Conservation (phyloP, 108 stramenopile species). For the Nitzschia putrida region DNA sequence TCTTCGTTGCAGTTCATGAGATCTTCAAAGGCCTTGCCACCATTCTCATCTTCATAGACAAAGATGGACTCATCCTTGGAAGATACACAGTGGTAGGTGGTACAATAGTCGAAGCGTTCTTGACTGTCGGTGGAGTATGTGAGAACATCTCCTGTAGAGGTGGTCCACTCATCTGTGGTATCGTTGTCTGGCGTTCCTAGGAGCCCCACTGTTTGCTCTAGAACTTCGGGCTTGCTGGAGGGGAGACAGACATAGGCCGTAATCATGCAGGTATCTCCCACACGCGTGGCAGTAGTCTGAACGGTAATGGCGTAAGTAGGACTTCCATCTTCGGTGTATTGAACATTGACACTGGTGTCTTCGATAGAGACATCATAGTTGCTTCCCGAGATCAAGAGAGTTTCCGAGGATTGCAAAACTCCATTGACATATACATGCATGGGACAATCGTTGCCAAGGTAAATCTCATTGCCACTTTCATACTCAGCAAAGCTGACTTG, state of each 20-base stretch:
- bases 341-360: not conserved
- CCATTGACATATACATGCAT: not conserved
- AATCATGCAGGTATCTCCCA: not conserved
- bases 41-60: slow-evolving; percentile 4
- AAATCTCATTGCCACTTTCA: not conserved
- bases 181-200: slow-evolving; percentile 4
- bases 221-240: not conserved
- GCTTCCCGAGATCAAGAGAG: not conserved
- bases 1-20: not conserved
- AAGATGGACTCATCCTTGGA: not conserved
- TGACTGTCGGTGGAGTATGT: not conserved
- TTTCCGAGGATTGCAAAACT: not conserved
- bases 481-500: slow-evolving; percentile 6
- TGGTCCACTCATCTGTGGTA: slow-evolving; percentile 12
- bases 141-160: not conserved
- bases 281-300: not conserved
- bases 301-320: not conserved
- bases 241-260: slow-evolving; percentile 2
- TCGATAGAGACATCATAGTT: not conserved
- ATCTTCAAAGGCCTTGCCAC: slow-evolving; percentile 4
- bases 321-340: not conserved
- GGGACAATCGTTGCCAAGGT: not conserved
- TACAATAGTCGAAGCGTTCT: slow-evolving; percentile 3
- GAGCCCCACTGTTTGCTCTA: not conserved
- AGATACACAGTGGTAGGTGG: slow-evolving; percentile 1